phyloP scores from a whole-genome alignment of 495 filamentous ascomycete species.

The Cercophora sp. region DNA sequence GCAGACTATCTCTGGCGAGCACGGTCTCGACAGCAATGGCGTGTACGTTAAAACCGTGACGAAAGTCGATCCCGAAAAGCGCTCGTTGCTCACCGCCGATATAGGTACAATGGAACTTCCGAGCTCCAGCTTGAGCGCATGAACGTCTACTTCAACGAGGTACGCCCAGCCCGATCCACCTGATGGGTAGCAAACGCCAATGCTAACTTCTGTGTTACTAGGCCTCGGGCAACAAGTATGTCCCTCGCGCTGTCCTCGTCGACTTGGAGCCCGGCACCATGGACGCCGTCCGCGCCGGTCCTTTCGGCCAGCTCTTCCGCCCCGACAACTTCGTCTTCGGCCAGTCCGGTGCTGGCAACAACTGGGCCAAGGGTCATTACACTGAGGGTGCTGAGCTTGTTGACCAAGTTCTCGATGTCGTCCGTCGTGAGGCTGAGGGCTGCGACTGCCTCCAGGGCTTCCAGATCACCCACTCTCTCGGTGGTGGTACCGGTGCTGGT shows the following conservation, averaged over 20 bases:
- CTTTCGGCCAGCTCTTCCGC: conserved; percentile 99
- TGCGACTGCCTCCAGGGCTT: conserved; percentile 99
- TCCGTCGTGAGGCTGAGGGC: conserved; percentile 96
- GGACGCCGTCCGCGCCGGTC: conserved; percentile 98
- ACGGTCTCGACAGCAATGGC: conserved; percentile 95
- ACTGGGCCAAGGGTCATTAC: conserved; percentile 99
- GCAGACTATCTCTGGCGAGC: conserved; percentile 97
- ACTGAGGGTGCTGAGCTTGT: conserved; percentile 99
- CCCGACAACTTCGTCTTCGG: conserved; percentile 99
- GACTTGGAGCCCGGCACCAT: conserved; percentile 98
- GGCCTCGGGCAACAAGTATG: conserved; percentile 97
- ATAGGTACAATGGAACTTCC: conserved; percentile 92
- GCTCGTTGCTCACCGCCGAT: conserved; percentile 32
- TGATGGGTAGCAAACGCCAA: too few species aligned
- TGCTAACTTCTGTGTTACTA: conserved; percentile 32
- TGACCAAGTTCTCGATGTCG: conserved; percentile 96
- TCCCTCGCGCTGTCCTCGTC: conserved; percentile 98
- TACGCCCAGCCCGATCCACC: too few species aligned
- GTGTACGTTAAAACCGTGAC: conserved; percentile 37
- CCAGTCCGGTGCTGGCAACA: conserved; percentile 99
- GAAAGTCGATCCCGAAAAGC: not conserved
- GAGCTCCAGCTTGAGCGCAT: conserved; percentile 99
- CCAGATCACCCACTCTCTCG: conserved; percentile 99
- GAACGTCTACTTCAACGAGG: conserved; percentile 99
- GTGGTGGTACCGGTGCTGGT: conserved; percentile 99